Conservation (phyloP, 1,139 yeast genomes). For the Yamadazyma buinensis region DNA sequence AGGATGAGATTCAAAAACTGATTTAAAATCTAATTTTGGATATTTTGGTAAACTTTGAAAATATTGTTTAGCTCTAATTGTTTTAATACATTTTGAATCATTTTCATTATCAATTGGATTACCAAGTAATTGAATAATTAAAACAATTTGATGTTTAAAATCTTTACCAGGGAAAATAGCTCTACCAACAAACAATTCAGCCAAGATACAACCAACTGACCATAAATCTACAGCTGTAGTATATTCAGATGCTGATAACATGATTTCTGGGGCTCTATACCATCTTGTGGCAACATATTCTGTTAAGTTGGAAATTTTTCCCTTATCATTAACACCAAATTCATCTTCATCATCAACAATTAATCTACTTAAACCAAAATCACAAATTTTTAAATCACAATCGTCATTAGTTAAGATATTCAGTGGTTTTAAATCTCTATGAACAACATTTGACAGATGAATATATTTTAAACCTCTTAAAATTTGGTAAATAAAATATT, state of each 20-base stretch:
- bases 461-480: conserved; percentile 60
- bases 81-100: conserved; percentile 54
- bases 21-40: conserved; percentile 6
- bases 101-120: conserved; percentile 50
- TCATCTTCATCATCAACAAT: conserved; percentile 10
- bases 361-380: conserved; percentile 50
- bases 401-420: conserved; percentile 32
- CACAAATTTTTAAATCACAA: conserved; percentile 48
- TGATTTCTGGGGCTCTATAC: conserved; percentile 79
- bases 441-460: conserved; percentile 52
- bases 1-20: conserved; percentile 17
- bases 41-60: conserved; percentile 50
- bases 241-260: conserved; percentile 66
- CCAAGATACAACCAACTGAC: conserved; percentile 78
- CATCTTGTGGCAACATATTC: conserved; percentile 80
- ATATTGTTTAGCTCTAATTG: conserved; percentile 60
- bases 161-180: conserved; percentile 83
- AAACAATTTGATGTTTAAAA: conserved; percentile 60
- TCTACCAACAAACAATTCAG: conserved; percentile 57
- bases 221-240: conserved; percentile 73
- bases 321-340: not conserved
- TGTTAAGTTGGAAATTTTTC: conserved; percentile 36
- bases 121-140: conserved; percentile 61
- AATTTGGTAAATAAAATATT: conserved; percentile 64
- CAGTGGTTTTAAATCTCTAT: conserved; percentile 39